phyloP scores from a whole-genome alignment of 129 eudicot species.

The Chrysanthemum lavandulifolium region DNA sequence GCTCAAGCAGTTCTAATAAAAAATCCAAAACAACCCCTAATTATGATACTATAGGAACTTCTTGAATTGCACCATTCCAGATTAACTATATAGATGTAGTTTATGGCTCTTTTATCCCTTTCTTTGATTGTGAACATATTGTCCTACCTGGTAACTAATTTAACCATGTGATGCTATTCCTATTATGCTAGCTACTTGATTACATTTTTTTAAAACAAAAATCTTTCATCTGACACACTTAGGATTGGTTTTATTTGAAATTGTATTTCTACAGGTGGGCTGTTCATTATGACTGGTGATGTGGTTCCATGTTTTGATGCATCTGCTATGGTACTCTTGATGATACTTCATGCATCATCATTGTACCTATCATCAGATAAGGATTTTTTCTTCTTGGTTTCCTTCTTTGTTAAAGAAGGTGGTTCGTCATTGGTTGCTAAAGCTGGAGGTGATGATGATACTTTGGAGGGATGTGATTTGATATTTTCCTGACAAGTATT shows the following conservation, averaged over 20 bases:
- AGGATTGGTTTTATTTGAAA: constrained; percentile 1
- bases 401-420: constrained; percentile 35
- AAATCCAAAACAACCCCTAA: too few relatives aligned
- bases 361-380: constrained; percentile 60
- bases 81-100: too few relatives aligned
- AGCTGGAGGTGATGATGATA: constrained; percentile 6
- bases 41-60: too few relatives aligned
- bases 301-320: constrained; percentile 99
- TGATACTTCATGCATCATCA: constrained; percentile 76
- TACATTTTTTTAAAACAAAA: neutral
- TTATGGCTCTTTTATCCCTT: too few relatives aligned
- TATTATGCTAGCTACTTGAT: too few relatives aligned
- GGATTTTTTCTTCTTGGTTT: constrained; percentile 30
- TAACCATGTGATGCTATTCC: too few relatives aligned
- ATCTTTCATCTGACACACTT: neutral
- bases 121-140: too few relatives aligned
- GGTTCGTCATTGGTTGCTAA: constrained; percentile 26
- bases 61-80: too few relatives aligned
- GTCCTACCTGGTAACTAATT: too few relatives aligned
- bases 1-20: too few relatives aligned
- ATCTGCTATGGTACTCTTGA: constrained; percentile 77
- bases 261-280: constrained; percentile 60
- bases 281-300: constrained; percentile 97
- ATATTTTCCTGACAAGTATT: too few relatives aligned
- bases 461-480: too few relatives aligned